Conservation (phyloP, 2,329 filamentous ascomycete species). For the Colletotrichum filicis region DNA sequence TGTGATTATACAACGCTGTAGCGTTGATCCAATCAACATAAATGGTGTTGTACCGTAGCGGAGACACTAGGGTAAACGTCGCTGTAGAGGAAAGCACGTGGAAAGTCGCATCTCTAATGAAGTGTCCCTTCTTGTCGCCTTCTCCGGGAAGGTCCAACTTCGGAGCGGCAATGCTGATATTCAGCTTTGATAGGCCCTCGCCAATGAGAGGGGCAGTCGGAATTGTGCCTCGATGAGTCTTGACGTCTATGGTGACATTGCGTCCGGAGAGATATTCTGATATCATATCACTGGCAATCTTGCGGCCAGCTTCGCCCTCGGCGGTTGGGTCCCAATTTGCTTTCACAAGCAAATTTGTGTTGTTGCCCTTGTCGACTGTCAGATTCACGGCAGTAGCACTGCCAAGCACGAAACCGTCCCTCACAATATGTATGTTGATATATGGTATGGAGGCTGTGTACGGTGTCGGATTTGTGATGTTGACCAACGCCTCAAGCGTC, state of each 20-base stretch:
- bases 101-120: conserved; percentile 88
- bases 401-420: conserved; percentile 79
- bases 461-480: conserved; percentile 89
- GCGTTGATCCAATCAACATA: conserved; percentile 85
- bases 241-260: conserved; percentile 83
- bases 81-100: conserved; percentile 90
- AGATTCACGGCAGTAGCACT: conserved; percentile 77
- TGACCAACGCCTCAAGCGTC: conserved; percentile 76
- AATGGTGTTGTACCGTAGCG: conserved; percentile 77
- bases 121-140: conserved; percentile 65
- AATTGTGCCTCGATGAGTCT: conserved; percentile 77
- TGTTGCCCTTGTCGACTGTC: conserved; percentile 74
- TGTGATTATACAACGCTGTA: conserved; percentile 85
- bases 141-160: conserved; percentile 68
- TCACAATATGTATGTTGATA: conserved; percentile 78
- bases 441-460: conserved; percentile 88
- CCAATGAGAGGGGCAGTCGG: conserved; percentile 80
- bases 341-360: conserved; percentile 74
- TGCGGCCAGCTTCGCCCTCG: conserved; percentile 69
- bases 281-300: conserved; percentile 77
- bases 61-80: conserved; percentile 84
- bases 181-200: conserved; percentile 76
- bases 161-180: conserved; percentile 78
- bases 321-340: conserved; percentile 80
- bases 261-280: conserved; percentile 89